A percentile compares a stretch with the other conserved stretches of the same genome.
These are phyloP conservation scores for Suillus alpinus DNA, from an alignment of 768 basidiomycete genomes.

Conservation along the genomic window DNA sequence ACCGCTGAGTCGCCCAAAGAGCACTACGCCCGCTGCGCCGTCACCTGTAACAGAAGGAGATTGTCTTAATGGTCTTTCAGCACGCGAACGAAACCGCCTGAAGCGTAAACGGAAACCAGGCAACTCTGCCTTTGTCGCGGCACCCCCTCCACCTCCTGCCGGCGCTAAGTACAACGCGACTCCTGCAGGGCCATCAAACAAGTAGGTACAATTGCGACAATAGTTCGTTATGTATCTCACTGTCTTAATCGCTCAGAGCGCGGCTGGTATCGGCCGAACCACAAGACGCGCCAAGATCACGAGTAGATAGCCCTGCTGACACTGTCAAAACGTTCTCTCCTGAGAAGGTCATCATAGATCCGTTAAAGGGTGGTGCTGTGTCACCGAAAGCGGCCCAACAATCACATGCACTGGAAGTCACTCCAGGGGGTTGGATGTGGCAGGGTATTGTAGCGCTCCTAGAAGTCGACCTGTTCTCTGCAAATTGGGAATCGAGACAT, in stretches of 20 bases:
- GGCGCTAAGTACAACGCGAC: slow-evolving; percentile 63
- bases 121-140: slow-evolving; percentile 76
- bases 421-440: slow-evolving; percentile 81
- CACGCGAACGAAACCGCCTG: slow-evolving; percentile 88
- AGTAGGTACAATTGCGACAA: slow-evolving; percentile 36
- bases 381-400: slow-evolving; percentile 74
- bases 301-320: slow-evolving; percentile 55
- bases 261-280: slow-evolving; percentile 72
- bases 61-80: slow-evolving; percentile 66
- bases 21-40: slow-evolving; percentile 42
- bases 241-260: slow-evolving; percentile 43
- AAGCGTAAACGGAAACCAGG: slow-evolving; percentile 94
- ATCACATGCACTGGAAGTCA: slow-evolving; percentile 74
- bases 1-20: slow-evolving; percentile 34
- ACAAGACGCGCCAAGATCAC: slow-evolving; percentile 45
- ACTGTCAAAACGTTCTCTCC: slow-evolving; percentile 34
- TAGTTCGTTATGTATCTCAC: slow-evolving; percentile 1
- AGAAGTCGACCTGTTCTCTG: slow-evolving; percentile 79
- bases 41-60: slow-evolving; percentile 49
- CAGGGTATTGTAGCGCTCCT: slow-evolving; percentile 77
- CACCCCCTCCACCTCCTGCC: slow-evolving; percentile 57
- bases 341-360: slow-evolving; percentile 76
- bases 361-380: slow-evolving; percentile 82
- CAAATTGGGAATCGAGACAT: slow-evolving; percentile 91
- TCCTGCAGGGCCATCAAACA: slow-evolving; percentile 56